These are phyloP conservation scores for Holtermannia corniformis DNA, from an alignment of 768 basidiomycete species.

Conservation along the genomic window DNA sequence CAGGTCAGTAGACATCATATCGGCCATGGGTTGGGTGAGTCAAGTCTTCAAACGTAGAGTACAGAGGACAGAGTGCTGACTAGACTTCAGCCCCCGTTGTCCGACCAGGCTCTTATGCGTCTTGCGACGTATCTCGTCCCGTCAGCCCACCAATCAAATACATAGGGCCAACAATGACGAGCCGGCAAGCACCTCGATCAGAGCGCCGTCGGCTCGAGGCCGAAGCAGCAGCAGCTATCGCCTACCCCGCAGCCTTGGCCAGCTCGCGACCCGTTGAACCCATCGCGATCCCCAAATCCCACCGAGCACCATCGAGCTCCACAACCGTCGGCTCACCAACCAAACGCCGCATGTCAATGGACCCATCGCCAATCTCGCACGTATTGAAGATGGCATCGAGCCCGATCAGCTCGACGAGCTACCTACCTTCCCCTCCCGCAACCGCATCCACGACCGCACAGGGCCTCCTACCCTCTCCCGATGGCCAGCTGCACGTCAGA, in stretches of 20 bases:
- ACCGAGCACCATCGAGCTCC: not conserved
- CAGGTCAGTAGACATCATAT: slow-evolving; percentile 37
- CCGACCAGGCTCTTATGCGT: slow-evolving; percentile 35
- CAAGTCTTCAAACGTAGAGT: not conserved
- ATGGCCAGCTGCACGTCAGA: slow-evolving; percentile 55
- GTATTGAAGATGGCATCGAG: slow-evolving; percentile 22
- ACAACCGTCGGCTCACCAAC: slow-evolving; percentile 8
- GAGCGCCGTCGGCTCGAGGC: slow-evolving; percentile 23
- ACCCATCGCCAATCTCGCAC: slow-evolving; percentile 28
- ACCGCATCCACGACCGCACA: slow-evolving; percentile 3
- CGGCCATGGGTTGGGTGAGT: slow-evolving; percentile 33
- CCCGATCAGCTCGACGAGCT: slow-evolving; percentile 7
- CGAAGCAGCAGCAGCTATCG: slow-evolving; percentile 5
- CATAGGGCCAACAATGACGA: slow-evolving; percentile 15
- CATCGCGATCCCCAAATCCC: not conserved
- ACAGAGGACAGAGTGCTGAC: slow-evolving; percentile 6
- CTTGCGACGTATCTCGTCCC: slow-evolving; percentile 34
- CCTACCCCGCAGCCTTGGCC: not conserved
- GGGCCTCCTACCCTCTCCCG: not conserved
- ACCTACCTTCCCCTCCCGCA: slow-evolving; percentile 5
- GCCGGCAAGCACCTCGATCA: slow-evolving; percentile 32
- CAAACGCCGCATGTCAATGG: slow-evolving; percentile 33
- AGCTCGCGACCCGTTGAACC: not conserved
- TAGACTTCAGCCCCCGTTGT: slow-evolving; percentile 6
- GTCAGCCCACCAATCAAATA: slow-evolving; percentile 10